Percentiles rank a stretch among this genome's conserved stretches.
These are phyloP conservation scores for Fragaria iinumae DNA, from an alignment of 306 rosid genomes.

Conservation along the genomic window DNA sequence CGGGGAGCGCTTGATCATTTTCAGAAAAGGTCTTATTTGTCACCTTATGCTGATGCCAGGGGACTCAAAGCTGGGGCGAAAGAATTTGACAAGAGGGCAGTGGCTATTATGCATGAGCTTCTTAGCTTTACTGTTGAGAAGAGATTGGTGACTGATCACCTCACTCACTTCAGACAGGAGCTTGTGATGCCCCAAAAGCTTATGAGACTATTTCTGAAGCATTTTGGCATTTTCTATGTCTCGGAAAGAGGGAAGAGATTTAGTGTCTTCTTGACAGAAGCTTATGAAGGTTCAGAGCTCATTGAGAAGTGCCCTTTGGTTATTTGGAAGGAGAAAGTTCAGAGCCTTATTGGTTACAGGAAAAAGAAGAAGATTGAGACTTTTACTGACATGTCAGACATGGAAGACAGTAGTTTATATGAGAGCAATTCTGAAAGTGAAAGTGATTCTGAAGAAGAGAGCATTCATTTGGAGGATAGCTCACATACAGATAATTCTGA, in stretches of 20 bases:
- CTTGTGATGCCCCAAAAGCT: slow-evolving; percentile 90
- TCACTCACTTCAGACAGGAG: slow-evolving; percentile 81
- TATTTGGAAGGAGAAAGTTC: slow-evolving; percentile 71
- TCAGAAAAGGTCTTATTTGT: slow-evolving; percentile 68
- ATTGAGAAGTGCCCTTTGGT: slow-evolving; percentile 75
- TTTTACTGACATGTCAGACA: slow-evolving; percentile 53
- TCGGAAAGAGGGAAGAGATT: slow-evolving; percentile 95
- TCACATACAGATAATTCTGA: slow-evolving; percentile 36
- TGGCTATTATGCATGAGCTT: slow-evolving; percentile 85
- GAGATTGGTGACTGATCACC: slow-evolving; percentile 87
- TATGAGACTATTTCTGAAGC: slow-evolving; percentile 86
- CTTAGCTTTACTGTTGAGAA: slow-evolving; percentile 79
- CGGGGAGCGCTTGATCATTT: slow-evolving; percentile 64
- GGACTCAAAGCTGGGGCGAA: slow-evolving; percentile 62
- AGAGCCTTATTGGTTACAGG: slow-evolving; percentile 49
- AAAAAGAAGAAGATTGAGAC: slow-evolving; percentile 62
- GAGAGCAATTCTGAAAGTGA: slow-evolving; percentile 46
- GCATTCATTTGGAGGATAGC: slow-evolving; percentile 35
- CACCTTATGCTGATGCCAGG: slow-evolving; percentile 82
- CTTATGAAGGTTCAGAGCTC: slow-evolving; percentile 68
- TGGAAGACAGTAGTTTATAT: slow-evolving; percentile 40
- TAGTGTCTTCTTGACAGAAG: slow-evolving; percentile 73
- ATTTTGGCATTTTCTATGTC: slow-evolving; percentile 79
- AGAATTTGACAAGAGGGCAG: slow-evolving; percentile 88
- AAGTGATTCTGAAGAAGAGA: slow-evolving; percentile 45